A percentile compares a stretch with the other conserved stretches of the same genome.
Evolutionary conservation across 768 basidiomycete species (phyloP).

Genomic region (Pleurotus tuoliensis): DNA sequence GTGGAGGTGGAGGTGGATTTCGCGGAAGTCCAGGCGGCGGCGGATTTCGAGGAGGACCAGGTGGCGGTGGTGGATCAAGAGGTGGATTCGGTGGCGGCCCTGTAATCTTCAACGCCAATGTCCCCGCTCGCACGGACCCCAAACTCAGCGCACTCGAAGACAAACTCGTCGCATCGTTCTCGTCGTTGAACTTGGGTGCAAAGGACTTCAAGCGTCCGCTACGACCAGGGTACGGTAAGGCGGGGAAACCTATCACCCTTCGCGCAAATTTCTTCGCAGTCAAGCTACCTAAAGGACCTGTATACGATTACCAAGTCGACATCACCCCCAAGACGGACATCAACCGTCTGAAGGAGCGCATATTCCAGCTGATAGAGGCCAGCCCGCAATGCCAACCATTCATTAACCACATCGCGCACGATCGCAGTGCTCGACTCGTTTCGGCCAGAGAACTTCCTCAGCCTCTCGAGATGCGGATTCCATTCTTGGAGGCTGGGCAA

Average conservation of each 20-base stretch:
- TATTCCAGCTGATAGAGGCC: constrained; percentile 53
- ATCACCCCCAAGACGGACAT: constrained; percentile 45
- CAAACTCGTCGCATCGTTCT: constrained; percentile 36
- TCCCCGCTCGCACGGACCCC: constrained; percentile 30
- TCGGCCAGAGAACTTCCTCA: constrained; percentile 42
- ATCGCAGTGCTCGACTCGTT: constrained; percentile 42
- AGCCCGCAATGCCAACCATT: constrained; percentile 30
- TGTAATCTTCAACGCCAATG: constrained; percentile 33
- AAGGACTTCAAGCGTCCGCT: constrained; percentile 33
- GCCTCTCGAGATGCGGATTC: constrained; percentile 35
- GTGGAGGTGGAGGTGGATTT: constrained; percentile 20
- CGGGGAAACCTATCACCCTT: constrained; percentile 42
- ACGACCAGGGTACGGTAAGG: constrained; percentile 54
- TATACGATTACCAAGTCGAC: constrained; percentile 56
- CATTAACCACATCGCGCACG: constrained; percentile 47
- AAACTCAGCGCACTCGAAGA: constrained; percentile 31
- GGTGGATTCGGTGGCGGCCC: constrained; percentile 18
- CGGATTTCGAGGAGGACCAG: constrained; percentile 16
- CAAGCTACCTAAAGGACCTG: constrained; percentile 36
- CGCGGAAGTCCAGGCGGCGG: constrained; percentile 21
- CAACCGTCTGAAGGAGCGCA: constrained; percentile 40
- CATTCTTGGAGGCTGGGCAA: constrained; percentile 40
- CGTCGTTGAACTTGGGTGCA: constrained; percentile 24
- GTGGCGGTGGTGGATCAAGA: constrained; percentile 5
- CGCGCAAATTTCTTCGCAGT: constrained; percentile 65